phyloP scores from a whole-genome alignment of 2,329 filamentous ascomycete genomes.

The Fonsecaea monophora region DNA sequence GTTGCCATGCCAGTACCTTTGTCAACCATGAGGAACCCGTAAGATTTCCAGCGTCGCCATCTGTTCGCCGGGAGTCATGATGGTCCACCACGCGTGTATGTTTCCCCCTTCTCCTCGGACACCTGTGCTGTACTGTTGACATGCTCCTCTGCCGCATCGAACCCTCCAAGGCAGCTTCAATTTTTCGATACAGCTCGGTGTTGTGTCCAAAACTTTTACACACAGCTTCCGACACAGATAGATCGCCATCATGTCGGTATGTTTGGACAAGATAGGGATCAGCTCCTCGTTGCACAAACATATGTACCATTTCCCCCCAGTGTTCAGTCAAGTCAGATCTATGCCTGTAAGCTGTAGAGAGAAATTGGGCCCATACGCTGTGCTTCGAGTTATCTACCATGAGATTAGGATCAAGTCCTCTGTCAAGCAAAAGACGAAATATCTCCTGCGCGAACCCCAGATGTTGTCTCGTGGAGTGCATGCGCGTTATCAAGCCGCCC shows the following conservation, averaged over 20 bases:
- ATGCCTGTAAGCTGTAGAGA: not conserved
- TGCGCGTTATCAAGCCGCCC: not conserved
- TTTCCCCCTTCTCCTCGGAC: not conserved
- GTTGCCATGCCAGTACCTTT: too few relatives aligned
- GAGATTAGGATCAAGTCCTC: not conserved
- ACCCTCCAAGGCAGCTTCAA: not conserved
- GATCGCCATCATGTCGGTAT: not conserved
- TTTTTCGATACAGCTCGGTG: not conserved
- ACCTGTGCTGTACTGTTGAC: not conserved
- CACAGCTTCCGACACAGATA: not conserved
- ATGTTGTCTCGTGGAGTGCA: not conserved
- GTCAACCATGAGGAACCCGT: too few relatives aligned
- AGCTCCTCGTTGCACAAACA: not conserved
- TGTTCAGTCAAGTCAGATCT: not conserved
- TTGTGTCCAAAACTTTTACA: not conserved
- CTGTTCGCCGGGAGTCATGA: not conserved
- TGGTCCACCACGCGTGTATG: not conserved
- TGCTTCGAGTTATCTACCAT: not conserved
- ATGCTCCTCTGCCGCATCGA: not conserved
- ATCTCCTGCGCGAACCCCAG: not conserved
- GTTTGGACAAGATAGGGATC: not conserved
- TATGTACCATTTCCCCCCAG: not conserved
- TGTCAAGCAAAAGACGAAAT: constrained; percentile 1
- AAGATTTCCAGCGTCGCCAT: not conserved
- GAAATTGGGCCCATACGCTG: not conserved